Evolutionary conservation across 176 grass and related monocot genomes (phyloP).

Genomic region (sorghum (Sorghum bicolor)): Sorghum_bicolor_NCBIv3 NC_012871.2:76606001-76606500

Average conservation of each 20-base stretch:
- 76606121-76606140: neutral
- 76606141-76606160: neutral
- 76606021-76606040: neutral
- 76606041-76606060: neutral
- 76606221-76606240: slow-evolving; percentile 87
- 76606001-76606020: neutral
- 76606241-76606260: slow-evolving; percentile 62
- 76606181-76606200: slow-evolving; percentile 98
- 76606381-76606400: neutral
- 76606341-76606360: neutral
- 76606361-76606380: slow-evolving; percentile 20
- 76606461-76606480: slow-evolving; percentile 56
- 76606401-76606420: neutral
- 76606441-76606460: slow-evolving; percentile 20
- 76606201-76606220: slow-evolving; percentile 67
- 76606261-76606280: slow-evolving; percentile 27
- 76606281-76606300: slow-evolving; percentile 87
- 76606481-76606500: slow-evolving; percentile 45
- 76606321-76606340: slow-evolving; percentile 38
- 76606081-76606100: neutral
- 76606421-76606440: neutral
- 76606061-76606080: neutral
- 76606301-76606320: slow-evolving; percentile 28
- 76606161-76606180: neutral
- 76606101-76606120: neutral